Evolutionary conservation across 345 rosid species (phyloP).

Genomic region (Citrus mangshanensis): DNA sequence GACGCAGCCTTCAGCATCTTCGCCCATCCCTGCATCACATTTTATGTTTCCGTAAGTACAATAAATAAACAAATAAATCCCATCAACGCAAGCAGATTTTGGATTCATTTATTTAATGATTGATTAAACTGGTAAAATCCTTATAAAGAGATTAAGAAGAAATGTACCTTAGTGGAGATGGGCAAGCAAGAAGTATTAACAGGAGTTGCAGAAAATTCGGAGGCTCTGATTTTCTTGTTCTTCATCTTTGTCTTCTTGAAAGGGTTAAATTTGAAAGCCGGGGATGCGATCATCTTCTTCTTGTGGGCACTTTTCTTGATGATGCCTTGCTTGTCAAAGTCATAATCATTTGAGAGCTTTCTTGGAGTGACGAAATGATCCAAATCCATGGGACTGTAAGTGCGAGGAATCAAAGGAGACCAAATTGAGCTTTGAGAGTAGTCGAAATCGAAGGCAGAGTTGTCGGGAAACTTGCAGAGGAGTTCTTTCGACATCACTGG

Average conservation of each 20-base stretch:
- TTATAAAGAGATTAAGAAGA: neutral
- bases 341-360: conserved; percentile 29
- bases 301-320: conserved; percentile 15
- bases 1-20: conserved; percentile 70
- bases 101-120: neutral
- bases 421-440: conserved; percentile 84
- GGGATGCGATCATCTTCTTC: conserved; percentile 3
- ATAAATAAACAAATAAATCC: neutral
- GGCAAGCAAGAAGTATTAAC: conserved; percentile 44
- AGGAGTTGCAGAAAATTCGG: conserved; percentile 40
- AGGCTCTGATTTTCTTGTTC: conserved; percentile 19
- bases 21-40: conserved; percentile 55
- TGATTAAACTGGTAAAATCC: neutral
- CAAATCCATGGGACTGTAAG: conserved; percentile 40
- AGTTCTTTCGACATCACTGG: conserved; percentile 73
- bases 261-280: conserved; percentile 5
- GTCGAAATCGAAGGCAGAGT: conserved; percentile 67
- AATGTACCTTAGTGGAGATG: conserved; percentile 46
- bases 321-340: conserved; percentile 24
- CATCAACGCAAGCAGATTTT: neutral
- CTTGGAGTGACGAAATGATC: conserved; percentile 29
- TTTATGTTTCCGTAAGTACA: neutral
- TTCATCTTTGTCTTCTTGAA: conserved; percentile 23
- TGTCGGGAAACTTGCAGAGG: conserved; percentile 80
- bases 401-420: conserved; percentile 79